Evolutionary conservation across 805 yeast species (phyloP).

Genomic region (Candida nanaspora): DNA sequence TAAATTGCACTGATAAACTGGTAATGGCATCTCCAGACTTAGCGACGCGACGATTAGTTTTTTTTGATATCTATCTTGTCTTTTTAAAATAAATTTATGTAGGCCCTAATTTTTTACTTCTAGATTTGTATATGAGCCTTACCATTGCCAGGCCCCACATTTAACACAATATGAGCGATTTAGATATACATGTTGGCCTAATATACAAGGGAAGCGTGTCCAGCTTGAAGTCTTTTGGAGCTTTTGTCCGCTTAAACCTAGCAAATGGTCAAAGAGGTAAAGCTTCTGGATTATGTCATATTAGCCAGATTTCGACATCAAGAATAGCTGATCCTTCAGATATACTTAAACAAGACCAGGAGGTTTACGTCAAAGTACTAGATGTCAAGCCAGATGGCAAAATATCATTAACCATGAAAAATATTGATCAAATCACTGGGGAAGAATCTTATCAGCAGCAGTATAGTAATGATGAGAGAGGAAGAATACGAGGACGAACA

Average conservation of each 20-base stretch:
- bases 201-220: slow-evolving; percentile 57
- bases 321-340: slow-evolving; percentile 51
- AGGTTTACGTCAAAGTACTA: slow-evolving; percentile 56
- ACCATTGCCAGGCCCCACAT: too few species aligned
- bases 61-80: too few species aligned
- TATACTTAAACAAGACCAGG: slow-evolving; percentile 46
- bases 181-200: slow-evolving; percentile 31
- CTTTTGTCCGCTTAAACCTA: slow-evolving; percentile 52
- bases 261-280: slow-evolving; percentile 6
- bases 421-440: slow-evolving; percentile 69
- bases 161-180: not conserved
- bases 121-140: too few species aligned
- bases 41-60: too few species aligned
- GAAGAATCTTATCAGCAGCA: slow-evolving; percentile 12
- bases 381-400: slow-evolving; percentile 34
- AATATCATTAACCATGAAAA: slow-evolving; percentile 60
- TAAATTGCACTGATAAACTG: too few species aligned
- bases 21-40: too few species aligned
- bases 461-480: slow-evolving; percentile 2
- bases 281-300: slow-evolving; percentile 65
- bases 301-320: slow-evolving; percentile 52
- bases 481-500: slow-evolving; percentile 1
- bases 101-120: too few species aligned
- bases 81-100: too few species aligned
- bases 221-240: slow-evolving; percentile 65